Evolutionary conservation across 805 yeast genomes (phyloP).

Genomic region (Blastobotrys chiropterorum): DNA sequence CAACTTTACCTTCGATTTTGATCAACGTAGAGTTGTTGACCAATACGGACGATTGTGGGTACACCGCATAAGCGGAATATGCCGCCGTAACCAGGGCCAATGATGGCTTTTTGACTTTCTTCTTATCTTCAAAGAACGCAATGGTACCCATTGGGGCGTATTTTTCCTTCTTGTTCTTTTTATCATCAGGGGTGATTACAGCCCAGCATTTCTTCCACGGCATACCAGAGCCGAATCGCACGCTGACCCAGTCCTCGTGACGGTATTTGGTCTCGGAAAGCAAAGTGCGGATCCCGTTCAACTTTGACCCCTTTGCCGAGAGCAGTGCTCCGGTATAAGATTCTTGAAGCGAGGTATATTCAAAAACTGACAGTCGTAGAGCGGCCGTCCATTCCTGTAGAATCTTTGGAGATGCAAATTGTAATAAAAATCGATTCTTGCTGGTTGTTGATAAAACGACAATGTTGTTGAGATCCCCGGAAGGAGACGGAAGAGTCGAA

Average conservation of each 20-base stretch:
- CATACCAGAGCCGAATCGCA: conserved; percentile 94
- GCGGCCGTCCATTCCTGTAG: conserved; percentile 78
- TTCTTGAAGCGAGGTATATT: conserved; percentile 78
- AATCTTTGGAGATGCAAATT: conserved; percentile 59
- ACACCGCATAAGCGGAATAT: conserved; percentile 76
- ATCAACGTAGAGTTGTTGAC: conserved; percentile 85
- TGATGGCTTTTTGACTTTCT: conserved; percentile 54
- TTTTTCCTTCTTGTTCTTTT: conserved; percentile 36
- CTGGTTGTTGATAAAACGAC: conserved; percentile 88
- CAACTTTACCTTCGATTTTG: conserved; percentile 77
- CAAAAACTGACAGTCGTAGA: conserved; percentile 71
- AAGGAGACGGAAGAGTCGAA: conserved; percentile 53
- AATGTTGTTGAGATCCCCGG: conserved; percentile 67
- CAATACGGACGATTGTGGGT: conserved; percentile 75
- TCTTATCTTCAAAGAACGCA: conserved; percentile 76
- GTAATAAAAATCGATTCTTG: conserved; percentile 80
- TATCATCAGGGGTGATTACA: conserved; percentile 57
- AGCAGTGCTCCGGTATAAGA: conserved; percentile 94
- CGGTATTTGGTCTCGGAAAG: conserved; percentile 78
- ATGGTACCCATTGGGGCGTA: conserved; percentile 52
- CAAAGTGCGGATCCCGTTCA: conserved; percentile 81
- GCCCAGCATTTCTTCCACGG: conserved; percentile 96
- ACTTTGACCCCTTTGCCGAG: conserved; percentile 81
- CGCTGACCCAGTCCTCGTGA: conserved; percentile 92
- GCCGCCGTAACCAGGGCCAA: conserved; percentile 76